Evolutionary conservation across 202 grass and related monocot genomes (phyloP).

Genomic region (Alloteropsis angusta): DNA sequence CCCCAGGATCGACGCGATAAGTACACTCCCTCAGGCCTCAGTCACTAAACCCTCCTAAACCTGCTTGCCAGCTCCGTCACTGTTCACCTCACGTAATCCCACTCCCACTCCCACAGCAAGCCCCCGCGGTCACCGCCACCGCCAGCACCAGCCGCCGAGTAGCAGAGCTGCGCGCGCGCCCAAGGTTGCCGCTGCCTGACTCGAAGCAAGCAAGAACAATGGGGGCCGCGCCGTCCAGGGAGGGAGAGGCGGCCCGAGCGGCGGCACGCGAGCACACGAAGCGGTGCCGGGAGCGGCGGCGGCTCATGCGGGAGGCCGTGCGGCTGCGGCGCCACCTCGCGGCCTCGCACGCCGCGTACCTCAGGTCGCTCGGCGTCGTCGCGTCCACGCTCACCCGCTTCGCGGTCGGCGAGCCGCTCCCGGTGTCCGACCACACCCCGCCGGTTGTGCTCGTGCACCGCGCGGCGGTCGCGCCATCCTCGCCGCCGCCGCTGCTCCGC

Average conservation of each 20-base stretch:
- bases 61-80: not conserved
- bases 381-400: conserved; percentile 56
- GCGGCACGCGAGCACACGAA: conserved; percentile 41
- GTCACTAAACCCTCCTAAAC: not conserved
- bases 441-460: conserved; percentile 42
- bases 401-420: conserved; percentile 56
- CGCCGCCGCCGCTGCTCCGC: conserved; percentile 37
- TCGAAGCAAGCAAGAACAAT: not conserved
- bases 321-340: conserved; percentile 44
- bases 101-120: not conserved
- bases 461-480: not conserved
- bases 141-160: not conserved
- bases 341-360: conserved; percentile 63
- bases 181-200: not conserved
- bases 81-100: not conserved
- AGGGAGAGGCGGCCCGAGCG: conserved; percentile 20
- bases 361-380: conserved; percentile 47
- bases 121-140: not conserved
- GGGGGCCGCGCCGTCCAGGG: conserved; percentile 45
- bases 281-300: conserved; percentile 59
- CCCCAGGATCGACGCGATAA: not conserved
- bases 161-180: no score
- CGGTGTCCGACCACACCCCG: conserved; percentile 56
- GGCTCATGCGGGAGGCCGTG: conserved; percentile 40
- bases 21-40: not conserved